Evolutionary conservation across 768 basidiomycete species (phyloP).

Genomic region (Tremella yokohamensis): DNA sequence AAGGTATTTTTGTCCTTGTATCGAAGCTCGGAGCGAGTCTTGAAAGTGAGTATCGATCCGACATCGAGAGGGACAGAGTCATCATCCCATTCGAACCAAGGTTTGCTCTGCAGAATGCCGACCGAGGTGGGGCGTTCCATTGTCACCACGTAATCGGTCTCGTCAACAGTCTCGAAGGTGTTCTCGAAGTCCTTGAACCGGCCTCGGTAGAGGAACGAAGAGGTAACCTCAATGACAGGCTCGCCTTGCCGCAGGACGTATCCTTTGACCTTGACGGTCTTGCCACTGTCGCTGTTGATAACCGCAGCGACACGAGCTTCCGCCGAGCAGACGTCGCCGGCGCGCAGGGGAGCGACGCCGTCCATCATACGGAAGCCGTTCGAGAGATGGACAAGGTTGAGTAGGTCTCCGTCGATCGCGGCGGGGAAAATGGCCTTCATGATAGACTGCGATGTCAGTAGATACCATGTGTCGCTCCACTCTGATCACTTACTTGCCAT

Average conservation of each 20-base stretch:
- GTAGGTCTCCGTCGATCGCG: constrained; percentile 84
- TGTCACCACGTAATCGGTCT: constrained; percentile 79
- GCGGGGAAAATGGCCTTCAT: constrained; percentile 97
- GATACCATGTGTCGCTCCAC: neutral
- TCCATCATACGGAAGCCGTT: constrained; percentile 91
- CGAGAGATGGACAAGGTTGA: constrained; percentile 93
- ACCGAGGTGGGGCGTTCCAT: constrained; percentile 72
- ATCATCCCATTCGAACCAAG: constrained; percentile 97
- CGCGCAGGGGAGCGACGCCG: constrained; percentile 69
- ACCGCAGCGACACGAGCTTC: constrained; percentile 86
- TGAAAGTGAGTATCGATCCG: constrained; percentile 85
- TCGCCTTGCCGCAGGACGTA: constrained; percentile 70
- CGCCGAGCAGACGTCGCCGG: constrained; percentile 83
- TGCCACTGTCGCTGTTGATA: constrained; percentile 83
- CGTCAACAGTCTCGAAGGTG: constrained; percentile 89
- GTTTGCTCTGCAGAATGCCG: constrained; percentile 88
- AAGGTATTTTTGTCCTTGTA: constrained; percentile 89
- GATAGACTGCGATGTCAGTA: constrained; percentile 65
- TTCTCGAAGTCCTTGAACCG: constrained; percentile 89
- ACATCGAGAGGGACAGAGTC: constrained; percentile 69
- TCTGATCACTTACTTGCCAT: constrained; percentile 73
- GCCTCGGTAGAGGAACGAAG: constrained; percentile 95
- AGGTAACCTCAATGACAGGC: constrained; percentile 87
- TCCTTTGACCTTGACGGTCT: constrained; percentile 63
- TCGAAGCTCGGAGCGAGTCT: constrained; percentile 73